Percentiles rank a stretch among this genome's conserved stretches.
Evolutionary conservation across 495 filamentous ascomycete genomes (phyloP).

Genomic region (Podospora sp.): DNA sequence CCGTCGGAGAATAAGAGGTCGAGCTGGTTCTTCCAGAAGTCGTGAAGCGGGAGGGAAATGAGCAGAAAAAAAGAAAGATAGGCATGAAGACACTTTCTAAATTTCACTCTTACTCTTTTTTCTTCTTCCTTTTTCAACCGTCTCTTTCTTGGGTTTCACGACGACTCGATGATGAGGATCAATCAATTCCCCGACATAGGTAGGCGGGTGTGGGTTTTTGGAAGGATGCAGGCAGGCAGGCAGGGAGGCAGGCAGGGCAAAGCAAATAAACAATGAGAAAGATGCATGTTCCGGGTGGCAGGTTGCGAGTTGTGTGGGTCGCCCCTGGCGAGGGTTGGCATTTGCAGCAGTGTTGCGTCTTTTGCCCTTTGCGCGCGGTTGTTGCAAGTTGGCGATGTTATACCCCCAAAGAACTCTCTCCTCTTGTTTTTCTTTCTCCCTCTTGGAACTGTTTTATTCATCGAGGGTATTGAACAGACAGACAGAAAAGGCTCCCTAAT

Average conservation of each 20-base stretch:
- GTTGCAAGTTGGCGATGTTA: not conserved
- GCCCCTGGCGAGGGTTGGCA: not conserved
- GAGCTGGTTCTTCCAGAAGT: slow-evolving; percentile 62
- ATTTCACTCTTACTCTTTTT: not conserved
- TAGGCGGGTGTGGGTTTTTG: not conserved
- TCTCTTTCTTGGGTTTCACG: not conserved
- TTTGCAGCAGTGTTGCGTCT: not conserved
- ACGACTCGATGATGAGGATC: not conserved
- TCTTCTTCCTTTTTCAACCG: not conserved
- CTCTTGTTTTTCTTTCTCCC: not conserved
- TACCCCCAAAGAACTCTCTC: not conserved
- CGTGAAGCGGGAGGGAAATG: slow-evolving; percentile 21
- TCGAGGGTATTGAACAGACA: not conserved
- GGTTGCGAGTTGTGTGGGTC: too few species aligned
- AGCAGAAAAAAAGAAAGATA: slow-evolving; percentile 7
- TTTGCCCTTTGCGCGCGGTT: not conserved
- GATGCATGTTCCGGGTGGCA: too few species aligned
- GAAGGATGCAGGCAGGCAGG: not conserved
- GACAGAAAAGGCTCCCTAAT: too few species aligned
- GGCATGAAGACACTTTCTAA: not conserved
- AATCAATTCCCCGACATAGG: not conserved
- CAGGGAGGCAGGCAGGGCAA: too few species aligned
- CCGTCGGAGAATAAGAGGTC: slow-evolving; percentile 55
- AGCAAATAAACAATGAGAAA: too few species aligned
- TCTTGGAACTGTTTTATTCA: not conserved